Conservation (phyloP, 2,329 filamentous ascomycete genomes). For the Penicillium sumatraense region DNA sequence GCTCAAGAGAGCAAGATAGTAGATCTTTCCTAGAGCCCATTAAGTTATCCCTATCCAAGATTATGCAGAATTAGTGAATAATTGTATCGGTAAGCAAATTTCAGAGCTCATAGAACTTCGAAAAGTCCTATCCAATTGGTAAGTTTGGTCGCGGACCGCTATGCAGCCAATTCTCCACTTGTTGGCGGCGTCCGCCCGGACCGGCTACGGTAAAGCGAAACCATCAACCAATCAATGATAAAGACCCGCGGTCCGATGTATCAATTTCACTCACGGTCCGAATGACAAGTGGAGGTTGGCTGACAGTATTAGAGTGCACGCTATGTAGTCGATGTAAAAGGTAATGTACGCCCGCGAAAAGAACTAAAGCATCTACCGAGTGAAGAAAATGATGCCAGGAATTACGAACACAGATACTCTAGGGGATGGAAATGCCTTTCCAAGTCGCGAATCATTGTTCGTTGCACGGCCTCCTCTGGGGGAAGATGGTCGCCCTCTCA, state of each 20-base stretch:
- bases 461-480: constrained; percentile 20
- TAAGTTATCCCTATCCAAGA: no score
- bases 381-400: background rate
- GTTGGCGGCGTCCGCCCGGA: background rate
- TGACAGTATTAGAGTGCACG: background rate
- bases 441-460: constrained; percentile 19
- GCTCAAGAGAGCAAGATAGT: background rate
- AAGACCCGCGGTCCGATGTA: background rate
- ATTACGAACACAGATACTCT: background rate
- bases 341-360: no score
- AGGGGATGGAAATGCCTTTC: constrained; percentile 2
- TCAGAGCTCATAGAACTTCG: no score
- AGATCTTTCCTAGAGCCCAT: background rate
- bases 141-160: background rate
- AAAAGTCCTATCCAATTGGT: background rate
- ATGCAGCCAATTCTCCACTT: background rate
- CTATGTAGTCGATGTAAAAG: no score
- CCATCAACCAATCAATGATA: background rate
- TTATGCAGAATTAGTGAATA: no score
- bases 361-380: background rate
- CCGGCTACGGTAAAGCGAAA: background rate
- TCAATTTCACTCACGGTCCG: background rate
- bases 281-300: background rate
- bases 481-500: constrained; percentile 17
- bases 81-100: no score